Evolutionary conservation across 768 basidiomycete genomes (phyloP).

Genomic region (Mycena rosella): DNA sequence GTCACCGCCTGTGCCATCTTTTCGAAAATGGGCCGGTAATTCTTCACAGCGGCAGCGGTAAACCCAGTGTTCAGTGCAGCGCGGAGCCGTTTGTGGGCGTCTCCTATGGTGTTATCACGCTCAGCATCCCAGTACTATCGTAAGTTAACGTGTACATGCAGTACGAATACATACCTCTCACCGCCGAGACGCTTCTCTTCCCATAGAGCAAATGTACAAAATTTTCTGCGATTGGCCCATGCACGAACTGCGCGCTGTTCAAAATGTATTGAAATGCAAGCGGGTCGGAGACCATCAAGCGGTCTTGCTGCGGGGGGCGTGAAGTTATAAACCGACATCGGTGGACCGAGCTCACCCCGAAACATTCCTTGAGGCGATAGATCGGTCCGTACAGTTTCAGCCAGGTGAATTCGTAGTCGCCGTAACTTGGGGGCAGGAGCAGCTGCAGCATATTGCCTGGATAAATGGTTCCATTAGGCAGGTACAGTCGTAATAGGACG

Average conservation of each 20-base stretch:
- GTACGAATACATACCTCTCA: neutral
- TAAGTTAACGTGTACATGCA: too few species aligned
- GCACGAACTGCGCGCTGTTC: neutral
- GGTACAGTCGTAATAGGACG: neutral
- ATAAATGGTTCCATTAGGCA: neutral
- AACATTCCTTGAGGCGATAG: slow-evolving; percentile 5
- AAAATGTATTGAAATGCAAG: neutral
- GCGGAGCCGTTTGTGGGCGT: too few species aligned
- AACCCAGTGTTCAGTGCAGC: too few species aligned
- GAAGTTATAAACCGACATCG: neutral
- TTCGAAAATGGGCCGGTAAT: too few species aligned
- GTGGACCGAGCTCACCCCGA: slow-evolving; percentile 1
- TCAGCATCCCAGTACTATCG: too few species aligned
- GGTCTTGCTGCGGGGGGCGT: neutral
- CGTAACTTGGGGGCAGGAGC: neutral
- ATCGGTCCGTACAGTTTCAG: neutral
- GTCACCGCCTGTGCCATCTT: too few species aligned
- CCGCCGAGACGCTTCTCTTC: neutral
- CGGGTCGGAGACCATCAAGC: too few species aligned
- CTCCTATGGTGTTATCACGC: too few species aligned
- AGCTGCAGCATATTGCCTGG: slow-evolving; percentile 10
- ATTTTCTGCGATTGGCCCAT: neutral
- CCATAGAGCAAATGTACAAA: neutral
- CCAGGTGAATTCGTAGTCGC: slow-evolving; percentile 11
- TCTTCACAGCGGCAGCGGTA: too few species aligned